A percentile compares a stretch with the other conserved stretches of the same genome.
These are phyloP conservation scores for Tephrocybe sp. DNA, from an alignment of 768 basidiomycete genomes.

Conservation along the genomic window DNA sequence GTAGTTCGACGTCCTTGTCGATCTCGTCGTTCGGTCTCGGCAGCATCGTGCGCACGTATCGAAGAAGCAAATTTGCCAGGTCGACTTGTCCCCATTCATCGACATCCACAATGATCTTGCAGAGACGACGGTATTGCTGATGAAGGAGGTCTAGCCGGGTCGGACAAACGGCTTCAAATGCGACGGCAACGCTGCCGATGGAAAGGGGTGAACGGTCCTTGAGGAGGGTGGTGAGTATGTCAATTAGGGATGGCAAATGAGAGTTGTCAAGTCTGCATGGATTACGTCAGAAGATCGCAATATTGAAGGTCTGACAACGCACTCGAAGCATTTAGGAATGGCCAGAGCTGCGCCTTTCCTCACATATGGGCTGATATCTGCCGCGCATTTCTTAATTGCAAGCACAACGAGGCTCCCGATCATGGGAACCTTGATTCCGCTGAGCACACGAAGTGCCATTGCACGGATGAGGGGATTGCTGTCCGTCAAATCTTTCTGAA, in stretches of 20 bases:
- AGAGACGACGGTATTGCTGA: constrained; percentile 82
- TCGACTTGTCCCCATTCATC: constrained; percentile 97
- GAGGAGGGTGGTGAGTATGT: constrained; percentile 62
- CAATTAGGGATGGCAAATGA: constrained; percentile 71
- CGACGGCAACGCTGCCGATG: constrained; percentile 81
- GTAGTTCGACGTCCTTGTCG: constrained; percentile 76
- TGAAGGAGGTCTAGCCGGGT: constrained; percentile 87
- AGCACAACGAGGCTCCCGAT: constrained; percentile 84
- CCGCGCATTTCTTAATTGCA: constrained; percentile 89
- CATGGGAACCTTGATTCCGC: constrained; percentile 88
- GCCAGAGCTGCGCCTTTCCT: constrained; percentile 91
- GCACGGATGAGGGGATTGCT: constrained; percentile 92
- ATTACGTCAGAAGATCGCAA: neutral
- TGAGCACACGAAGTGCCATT: constrained; percentile 92
- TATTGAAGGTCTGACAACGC: constrained; percentile 9
- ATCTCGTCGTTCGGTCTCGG: constrained; percentile 65
- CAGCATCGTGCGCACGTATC: constrained; percentile 87
- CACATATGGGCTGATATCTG: constrained; percentile 92
- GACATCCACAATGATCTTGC: constrained; percentile 80
- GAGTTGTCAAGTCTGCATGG: constrained; percentile 64
- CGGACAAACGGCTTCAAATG: constrained; percentile 87
- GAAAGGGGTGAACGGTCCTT: constrained; percentile 84
- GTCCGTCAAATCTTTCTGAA: constrained; percentile 95
- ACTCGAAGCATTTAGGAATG: constrained; percentile 82
- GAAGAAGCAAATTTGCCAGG: constrained; percentile 70